Conservation (phyloP, 352 stramenopile genomes). For the Phytophthora constricta region DNA sequence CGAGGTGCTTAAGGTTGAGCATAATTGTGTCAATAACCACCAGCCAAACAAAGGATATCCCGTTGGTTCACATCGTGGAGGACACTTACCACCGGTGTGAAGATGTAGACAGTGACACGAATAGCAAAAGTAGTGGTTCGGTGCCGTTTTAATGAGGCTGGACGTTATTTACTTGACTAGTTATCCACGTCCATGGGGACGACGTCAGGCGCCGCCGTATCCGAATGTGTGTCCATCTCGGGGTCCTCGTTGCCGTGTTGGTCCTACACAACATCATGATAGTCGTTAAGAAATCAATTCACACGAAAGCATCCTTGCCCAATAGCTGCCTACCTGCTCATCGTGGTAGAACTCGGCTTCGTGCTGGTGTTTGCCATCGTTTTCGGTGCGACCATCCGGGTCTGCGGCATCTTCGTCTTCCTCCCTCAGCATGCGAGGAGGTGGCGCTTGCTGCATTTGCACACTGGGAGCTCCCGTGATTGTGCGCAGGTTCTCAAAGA, state of each 20-base stretch:
- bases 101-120: too few species aligned
- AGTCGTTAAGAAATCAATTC: background rate
- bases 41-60: background rate
- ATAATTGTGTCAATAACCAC: too few species aligned
- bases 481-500: conserved; percentile 81
- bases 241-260: conserved; percentile 53
- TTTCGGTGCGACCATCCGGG: conserved; percentile 64
- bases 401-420: conserved; percentile 78
- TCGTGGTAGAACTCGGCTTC: conserved; percentile 82
- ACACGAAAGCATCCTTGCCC: background rate
- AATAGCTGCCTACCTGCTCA: conserved; percentile 68
- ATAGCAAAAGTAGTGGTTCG: too few species aligned
- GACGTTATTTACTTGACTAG: too few species aligned
- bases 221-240: conserved; percentile 32
- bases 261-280: conserved; percentile 13
- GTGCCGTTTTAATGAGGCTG: too few species aligned
- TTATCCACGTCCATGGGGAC: conserved; percentile 74
- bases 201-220: conserved; percentile 52
- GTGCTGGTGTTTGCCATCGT: conserved; percentile 69
- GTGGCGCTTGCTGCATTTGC: conserved; percentile 75
- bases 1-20: too few species aligned
- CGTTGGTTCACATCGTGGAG: too few species aligned
- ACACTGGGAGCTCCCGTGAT: conserved; percentile 78
- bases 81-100: too few species aligned
- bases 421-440: conserved; percentile 67